Evolutionary conservation across 2,329 filamentous ascomycete species (phyloP), one percentile per base, ranked within the genome.

Genomic region (Colletotrichum sidae): DNA sequence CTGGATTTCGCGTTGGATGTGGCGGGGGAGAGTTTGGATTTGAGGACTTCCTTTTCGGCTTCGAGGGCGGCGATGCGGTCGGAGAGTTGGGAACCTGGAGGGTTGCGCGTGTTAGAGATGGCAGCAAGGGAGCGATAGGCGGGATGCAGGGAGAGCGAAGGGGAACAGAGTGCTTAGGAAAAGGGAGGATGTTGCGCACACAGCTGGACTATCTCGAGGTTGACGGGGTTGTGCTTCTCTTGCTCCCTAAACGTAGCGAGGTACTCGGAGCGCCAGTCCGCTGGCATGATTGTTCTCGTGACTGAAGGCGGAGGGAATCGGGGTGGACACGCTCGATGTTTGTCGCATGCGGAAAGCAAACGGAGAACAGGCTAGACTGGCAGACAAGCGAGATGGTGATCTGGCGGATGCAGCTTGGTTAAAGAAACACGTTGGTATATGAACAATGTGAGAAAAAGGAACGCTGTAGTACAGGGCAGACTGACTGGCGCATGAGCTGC

Each of bases 261-360:
- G 77, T 97, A 97, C 73, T 96, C 92, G 70, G 92, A 89, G 73
- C 90, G 87, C 92, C 94, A 96, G 81, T 86, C 87, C 9, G 44
- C 11, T 69, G 88, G 84, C 84, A 86, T 86, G 64, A 35, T 41
- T 39, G 10, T 8, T 12, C 2, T 3, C n/a, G n/a, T 17, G 8
- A 2, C 17, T 33, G 8, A 6, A 13, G n/a, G 2, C 25, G 15
- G 33, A 34, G 52, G 39, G 8, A 38, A 10, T 9, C 3, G 39
- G 45, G 11, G 10, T 12, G 15, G 8, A 25, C 25, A 25, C 25
- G 25, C 25, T 51, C 9, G 17, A 6, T 12, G 6, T 35, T 44
- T 44, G 52, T 54, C 52, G 25, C 25, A 25, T 25, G 25, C 25
- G 25, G 25, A 25, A 25, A 25, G 25, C 25, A 25, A 25, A 25